These are phyloP conservation scores for Agroathelia rolfsii DNA, from an alignment of 1,284 basidiomycete genomes.

Conservation along the genomic window DNA sequence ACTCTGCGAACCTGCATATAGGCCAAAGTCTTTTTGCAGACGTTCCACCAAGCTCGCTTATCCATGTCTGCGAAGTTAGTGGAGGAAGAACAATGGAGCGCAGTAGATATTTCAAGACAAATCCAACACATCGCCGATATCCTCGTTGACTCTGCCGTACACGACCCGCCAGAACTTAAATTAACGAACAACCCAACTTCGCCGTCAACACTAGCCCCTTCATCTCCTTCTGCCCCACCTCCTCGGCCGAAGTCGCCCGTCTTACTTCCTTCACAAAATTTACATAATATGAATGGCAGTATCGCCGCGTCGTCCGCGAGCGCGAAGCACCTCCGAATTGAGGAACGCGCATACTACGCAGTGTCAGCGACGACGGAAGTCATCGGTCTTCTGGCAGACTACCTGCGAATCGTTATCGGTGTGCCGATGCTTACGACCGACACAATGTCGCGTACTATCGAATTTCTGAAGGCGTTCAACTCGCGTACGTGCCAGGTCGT, in stretches of 20 bases:
- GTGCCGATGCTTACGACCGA: conserved; percentile 86
- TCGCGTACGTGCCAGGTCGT: conserved; percentile 98
- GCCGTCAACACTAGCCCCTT: conserved; percentile 10
- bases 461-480: conserved; percentile 96
- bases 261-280: conserved; percentile 19
- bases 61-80: conserved; percentile 82
- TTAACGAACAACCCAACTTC: conserved; percentile 22
- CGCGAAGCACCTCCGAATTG: conserved; percentile 74
- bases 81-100: conserved; percentile 82
- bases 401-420: conserved; percentile 84
- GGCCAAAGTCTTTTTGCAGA: conserved; percentile 81
- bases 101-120: too few species aligned
- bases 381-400: conserved; percentile 73
- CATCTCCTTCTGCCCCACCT: conserved; percentile 14
- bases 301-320: conserved; percentile 21
- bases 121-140: conserved; percentile 68
- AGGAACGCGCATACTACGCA: conserved; percentile 75
- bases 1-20: conserved; percentile 22
- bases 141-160: conserved; percentile 75
- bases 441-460: conserved; percentile 87
- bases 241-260: too few species aligned
- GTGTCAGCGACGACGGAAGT: conserved; percentile 82
- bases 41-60: conserved; percentile 80
- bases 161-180: conserved; percentile 68
- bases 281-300: conserved; percentile 20